phyloP scores from a whole-genome alignment of 306 rosid genomes.

The Medicago ruthenica region DNA sequence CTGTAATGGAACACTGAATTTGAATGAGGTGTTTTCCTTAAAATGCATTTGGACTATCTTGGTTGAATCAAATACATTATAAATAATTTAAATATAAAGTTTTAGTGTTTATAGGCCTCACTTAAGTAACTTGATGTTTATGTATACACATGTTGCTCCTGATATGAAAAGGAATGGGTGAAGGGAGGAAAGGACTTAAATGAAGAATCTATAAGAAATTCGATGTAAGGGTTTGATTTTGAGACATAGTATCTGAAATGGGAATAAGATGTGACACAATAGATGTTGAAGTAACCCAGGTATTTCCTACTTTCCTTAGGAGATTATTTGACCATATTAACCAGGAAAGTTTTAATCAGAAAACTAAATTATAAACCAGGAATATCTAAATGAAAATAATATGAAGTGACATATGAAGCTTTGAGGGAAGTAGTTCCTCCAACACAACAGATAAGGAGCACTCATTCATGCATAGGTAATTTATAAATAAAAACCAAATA shows the following conservation, averaged over 20 bases:
- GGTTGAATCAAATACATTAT: constrained; percentile 44
- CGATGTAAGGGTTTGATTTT: constrained; percentile 56
- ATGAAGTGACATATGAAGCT: constrained; percentile 11
- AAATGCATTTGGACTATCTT: constrained; percentile 77
- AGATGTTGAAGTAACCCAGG: constrained; percentile 66
- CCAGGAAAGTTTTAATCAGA: neutral
- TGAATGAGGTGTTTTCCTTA: constrained; percentile 57
- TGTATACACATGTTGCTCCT: constrained; percentile 36
- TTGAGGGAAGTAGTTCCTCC: constrained; percentile 20
- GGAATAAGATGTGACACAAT: constrained; percentile 58
- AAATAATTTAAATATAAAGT: too few relatives aligned
- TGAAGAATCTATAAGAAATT: constrained; percentile 47
- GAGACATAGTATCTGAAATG: constrained; percentile 47
- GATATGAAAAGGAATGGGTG: constrained; percentile 35
- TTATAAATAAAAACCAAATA: constrained; percentile 51
- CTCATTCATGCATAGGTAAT: constrained; percentile 3
- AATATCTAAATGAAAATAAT: neutral
- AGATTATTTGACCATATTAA: constrained; percentile 20
- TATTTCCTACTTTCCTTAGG: neutral
- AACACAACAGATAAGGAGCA: constrained; percentile 11
- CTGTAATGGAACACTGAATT: neutral
- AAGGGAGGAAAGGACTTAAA: constrained; percentile 23
- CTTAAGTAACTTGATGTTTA: constrained; percentile 51
- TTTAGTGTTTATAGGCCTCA: constrained; percentile 40
- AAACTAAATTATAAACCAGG: constrained; percentile 18